Percentiles rank a stretch among this genome's conserved stretches.
Evolutionary conservation across 139 green algal species (phyloP).

Genomic region (Trebouxia sp.): DNA sequence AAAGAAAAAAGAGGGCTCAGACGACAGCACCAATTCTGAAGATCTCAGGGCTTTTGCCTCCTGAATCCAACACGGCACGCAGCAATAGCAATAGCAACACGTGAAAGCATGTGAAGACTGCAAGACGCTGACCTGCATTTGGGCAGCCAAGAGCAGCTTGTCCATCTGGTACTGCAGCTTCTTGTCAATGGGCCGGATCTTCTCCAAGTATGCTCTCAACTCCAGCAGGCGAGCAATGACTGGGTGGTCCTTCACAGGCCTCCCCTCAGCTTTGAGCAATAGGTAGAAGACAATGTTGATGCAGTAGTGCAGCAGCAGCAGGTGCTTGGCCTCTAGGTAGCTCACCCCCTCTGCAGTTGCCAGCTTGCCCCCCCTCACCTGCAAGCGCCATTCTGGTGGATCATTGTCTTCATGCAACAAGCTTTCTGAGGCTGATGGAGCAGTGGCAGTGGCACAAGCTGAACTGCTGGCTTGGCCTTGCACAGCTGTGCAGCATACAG

Average conservation of each 20-base stretch:
- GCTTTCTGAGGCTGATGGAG: background rate
- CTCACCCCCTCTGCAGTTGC: conserved; percentile 83
- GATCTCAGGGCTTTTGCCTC: too few species aligned
- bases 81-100: too few species aligned
- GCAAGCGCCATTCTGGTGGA: too few species aligned
- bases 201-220: conserved; percentile 84
- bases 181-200: conserved; percentile 94
- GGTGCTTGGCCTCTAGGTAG: conserved; percentile 97
- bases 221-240: conserved; percentile 87
- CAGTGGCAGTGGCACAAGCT: background rate
- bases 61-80: too few species aligned
- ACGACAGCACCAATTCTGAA: too few species aligned
- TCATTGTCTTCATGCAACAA: too few species aligned
- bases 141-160: conserved; percentile 82
- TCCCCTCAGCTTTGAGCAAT: conserved; percentile 94
- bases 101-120: too few species aligned
- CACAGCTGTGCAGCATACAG: background rate
- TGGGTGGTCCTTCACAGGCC: conserved; percentile 86
- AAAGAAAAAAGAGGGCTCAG: too few species aligned
- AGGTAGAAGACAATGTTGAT: conserved; percentile 93
- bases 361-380: conserved; percentile 69
- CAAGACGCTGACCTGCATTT: background rate
- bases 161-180: conserved; percentile 96
- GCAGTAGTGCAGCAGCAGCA: conserved; percentile 95
- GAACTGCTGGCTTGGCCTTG: background rate